Conservation (phyloP, 192 early-diverging fungal genomes). For the Thamnidium elegans region DNA sequence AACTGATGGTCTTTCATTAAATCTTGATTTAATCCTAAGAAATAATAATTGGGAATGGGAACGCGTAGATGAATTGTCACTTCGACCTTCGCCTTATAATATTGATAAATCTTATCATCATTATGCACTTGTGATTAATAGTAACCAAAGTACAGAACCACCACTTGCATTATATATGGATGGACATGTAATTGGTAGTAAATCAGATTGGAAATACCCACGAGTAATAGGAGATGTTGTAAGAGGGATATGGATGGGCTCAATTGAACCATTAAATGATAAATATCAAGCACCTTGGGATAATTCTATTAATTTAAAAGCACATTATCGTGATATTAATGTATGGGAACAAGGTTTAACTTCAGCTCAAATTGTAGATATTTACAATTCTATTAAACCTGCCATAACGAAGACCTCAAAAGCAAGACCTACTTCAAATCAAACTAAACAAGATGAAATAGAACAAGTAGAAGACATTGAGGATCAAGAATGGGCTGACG, state of each 20-base stretch:
- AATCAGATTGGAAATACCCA: slow-evolving; percentile 17
- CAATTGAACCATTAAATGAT: slow-evolving; percentile 27
- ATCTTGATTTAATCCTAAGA: neutral
- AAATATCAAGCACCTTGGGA: slow-evolving; percentile 38
- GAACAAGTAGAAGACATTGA: neutral
- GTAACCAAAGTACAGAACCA: neutral
- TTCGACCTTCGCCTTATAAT: slow-evolving; percentile 1
- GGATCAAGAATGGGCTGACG: slow-evolving; percentile 9
- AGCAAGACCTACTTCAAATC: neutral
- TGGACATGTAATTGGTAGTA: slow-evolving; percentile 28
- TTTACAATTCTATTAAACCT: slow-evolving; percentile 1
- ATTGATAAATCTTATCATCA: slow-evolving; percentile 22
- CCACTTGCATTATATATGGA: slow-evolving; percentile 30
- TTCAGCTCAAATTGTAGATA: neutral
- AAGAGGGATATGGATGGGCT: slow-evolving; percentile 35
- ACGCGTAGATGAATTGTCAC: neutral
- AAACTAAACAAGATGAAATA: neutral
- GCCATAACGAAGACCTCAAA: neutral
- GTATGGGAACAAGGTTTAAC: slow-evolving; percentile 25
- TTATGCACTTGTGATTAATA: slow-evolving; percentile 15
- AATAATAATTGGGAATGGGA: slow-evolving; percentile 1
- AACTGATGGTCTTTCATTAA: neutral
- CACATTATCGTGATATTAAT: slow-evolving; percentile 20
- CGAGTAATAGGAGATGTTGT: slow-evolving; percentile 9
- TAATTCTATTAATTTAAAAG: slow-evolving; percentile 22